Evolutionary conservation across 345 rosid species (phyloP), one percentile per base, ranked within the genome.

Genomic region (Pelargonium nanum): DNA sequence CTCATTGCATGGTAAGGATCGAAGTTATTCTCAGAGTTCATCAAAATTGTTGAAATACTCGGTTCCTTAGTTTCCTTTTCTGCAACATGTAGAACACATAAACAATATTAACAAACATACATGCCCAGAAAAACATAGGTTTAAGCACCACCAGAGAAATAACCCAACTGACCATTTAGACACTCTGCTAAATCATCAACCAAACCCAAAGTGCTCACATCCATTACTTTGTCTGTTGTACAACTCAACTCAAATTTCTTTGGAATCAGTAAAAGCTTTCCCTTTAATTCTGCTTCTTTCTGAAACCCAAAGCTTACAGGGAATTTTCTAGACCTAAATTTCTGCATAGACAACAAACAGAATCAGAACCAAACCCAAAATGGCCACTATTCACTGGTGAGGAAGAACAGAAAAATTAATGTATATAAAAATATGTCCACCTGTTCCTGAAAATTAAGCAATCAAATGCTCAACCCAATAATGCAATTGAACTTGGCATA

Each of bases 1-100:
- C 94, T 89, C 83, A 84, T 76, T 45, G 97, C 94, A 80, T 71
- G 77, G 70, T 72, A 89, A 32, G 97, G 96, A 77, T 93, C 99
- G 71, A 83, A 93, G 26, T 83, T 54, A 17, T 74, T 85, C 64
- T 89, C 86, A 25, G 77, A 67, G 59, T 85, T 84, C 84, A 89
- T 75, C 72, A 93, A 50, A 30, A 85, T 30, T 16, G 99, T 93
- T 9, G 97, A 79, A 50, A 93, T 55, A 58, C 93, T 69, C 56
- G 83, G 85, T 62, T 85, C 85, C 79, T 66, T 77, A 19, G 68
- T 65, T 22, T 77, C 74, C 23, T 65, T n/a, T 53, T 76, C 92
- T 85, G 66, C 58, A 76, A 53, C 40, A 64, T 59, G 67, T 16
- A 66, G 4, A 25, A 53, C 5, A 45, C 2, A 62, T 9, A 55